Evolutionary conservation across 192 early-diverging fungal species (phyloP), one percentile per base, ranked within the genome.

Genomic region (Linnemannia zychae): DNA sequence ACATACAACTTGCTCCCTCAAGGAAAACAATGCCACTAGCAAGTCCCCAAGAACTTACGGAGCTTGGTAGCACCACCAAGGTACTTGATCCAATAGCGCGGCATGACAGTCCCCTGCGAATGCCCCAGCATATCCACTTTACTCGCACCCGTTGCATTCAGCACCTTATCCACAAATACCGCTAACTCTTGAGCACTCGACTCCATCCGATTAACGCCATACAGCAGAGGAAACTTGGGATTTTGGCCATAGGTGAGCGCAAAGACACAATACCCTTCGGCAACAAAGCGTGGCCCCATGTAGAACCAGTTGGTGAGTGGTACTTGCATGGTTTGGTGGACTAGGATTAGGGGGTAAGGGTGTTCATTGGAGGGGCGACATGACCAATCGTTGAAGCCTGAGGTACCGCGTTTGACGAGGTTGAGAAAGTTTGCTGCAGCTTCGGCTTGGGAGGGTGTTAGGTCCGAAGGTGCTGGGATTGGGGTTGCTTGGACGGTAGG

Each of bases 201-300:
- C 28, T 74, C 72, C 34, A 74, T 74, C 16, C 33, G 49, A 20
- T 34, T 40, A n/a, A 74, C 22, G 7, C 72, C 72, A 34, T 28
- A 34, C 17, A 74, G 17, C 15, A 38, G 9, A 7, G 38, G 36
- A 4, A 44, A 17, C 20, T 46, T 38, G 20, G 36, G 36, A 9
- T 38, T 46, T 18, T 18, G 12, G 33, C 72, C 72, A 33, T 74
- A 74, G 72, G 18, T 74, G 24, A 63, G 33, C 13, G 46, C 22
- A 38, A 74, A 74, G 46, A 74, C 72, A 33, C 72, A 74, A 50
- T 74, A 74, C 4, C 72, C 72, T n/a, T 53, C n/a, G 37, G 72
- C 50, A 4, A 63, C 22, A n/a, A 74, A 60, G 5, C 49, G 28
- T 4, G 72, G 72, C 34, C 17, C 72, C 46, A 52, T 48, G 50